Evolutionary conservation across 2,329 filamentous ascomycete genomes (phyloP).

Genomic region (Parastagonospora avenae): DNA sequence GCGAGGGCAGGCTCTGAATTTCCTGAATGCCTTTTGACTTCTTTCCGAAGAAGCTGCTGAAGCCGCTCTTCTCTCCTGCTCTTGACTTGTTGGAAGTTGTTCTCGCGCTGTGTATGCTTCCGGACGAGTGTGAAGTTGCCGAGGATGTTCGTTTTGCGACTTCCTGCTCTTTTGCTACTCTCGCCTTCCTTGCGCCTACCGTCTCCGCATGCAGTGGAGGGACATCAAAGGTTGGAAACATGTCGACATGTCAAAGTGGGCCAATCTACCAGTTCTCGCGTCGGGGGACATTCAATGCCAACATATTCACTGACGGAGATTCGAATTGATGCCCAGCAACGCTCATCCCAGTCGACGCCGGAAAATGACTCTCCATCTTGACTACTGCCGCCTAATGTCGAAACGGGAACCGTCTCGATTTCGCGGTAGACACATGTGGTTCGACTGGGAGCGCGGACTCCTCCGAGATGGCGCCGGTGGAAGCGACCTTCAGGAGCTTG

Average conservation of each 20-base stretch:
- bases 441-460: background rate
- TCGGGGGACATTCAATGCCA: conserved; percentile 8
- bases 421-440: background rate
- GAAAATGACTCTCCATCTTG: conserved; percentile 7
- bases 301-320: conserved; percentile 9
- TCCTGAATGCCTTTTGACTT: conserved; percentile 30
- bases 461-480: background rate
- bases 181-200: conserved; percentile 29
- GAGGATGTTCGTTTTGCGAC: conserved; percentile 21
- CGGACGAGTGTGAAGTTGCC: conserved; percentile 29
- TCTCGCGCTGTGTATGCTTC: conserved; percentile 19
- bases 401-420: conserved; percentile 9
- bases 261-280: conserved; percentile 1
- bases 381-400: conserved; percentile 4
- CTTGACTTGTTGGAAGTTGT: conserved; percentile 16
- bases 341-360: conserved; percentile 3
- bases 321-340: conserved; percentile 1
- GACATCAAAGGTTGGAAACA: conserved; percentile 36
- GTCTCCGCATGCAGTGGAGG: conserved; percentile 33
- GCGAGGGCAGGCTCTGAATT: conserved; percentile 19
- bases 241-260: conserved; percentile 16
- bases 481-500: background rate
- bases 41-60: conserved; percentile 27
- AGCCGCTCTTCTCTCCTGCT: conserved; percentile 13
- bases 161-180: conserved; percentile 26